Evolutionary conservation across 371 early-diverging fungal species (phyloP).

Genomic region (Mucor piriformis): DNA sequence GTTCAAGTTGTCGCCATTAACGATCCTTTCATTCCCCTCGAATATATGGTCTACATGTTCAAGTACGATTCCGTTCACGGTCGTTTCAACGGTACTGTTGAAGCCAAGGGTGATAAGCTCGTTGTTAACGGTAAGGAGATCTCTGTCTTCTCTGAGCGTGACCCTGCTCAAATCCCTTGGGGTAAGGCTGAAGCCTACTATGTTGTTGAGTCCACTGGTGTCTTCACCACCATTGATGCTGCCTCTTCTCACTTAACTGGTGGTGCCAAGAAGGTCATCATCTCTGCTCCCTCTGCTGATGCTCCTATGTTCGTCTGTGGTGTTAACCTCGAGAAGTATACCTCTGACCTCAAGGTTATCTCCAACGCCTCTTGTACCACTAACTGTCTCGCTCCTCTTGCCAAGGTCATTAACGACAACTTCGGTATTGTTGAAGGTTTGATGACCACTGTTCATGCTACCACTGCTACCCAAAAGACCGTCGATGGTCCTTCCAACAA

Average conservation of each 20-base stretch:
- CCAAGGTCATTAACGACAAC: constrained; percentile 96
- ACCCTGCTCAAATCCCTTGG: constrained; percentile 94
- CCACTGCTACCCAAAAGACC: constrained; percentile 99
- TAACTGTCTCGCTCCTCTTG: constrained; percentile 99
- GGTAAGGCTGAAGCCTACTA: constrained; percentile 86
- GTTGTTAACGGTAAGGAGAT: constrained; percentile 86
- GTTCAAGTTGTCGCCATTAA: constrained; percentile 96
- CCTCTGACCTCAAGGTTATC: constrained; percentile 82
- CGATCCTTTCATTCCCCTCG: constrained; percentile 97
- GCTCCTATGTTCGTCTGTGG: constrained; percentile 91
- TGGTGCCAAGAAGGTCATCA: constrained; percentile 98
- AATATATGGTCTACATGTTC: constrained; percentile 97
- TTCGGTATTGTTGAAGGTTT: constrained; percentile 86
- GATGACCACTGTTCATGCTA: constrained; percentile 99
- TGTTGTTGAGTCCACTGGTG: constrained; percentile 64
- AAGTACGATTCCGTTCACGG: constrained; percentile 99
- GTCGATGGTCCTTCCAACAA: constrained; percentile 98
- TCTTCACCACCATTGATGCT: constrained; percentile 94
- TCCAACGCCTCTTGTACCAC: constrained; percentile 99
- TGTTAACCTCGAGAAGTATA: constrained; percentile 96
- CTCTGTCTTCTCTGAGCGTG: constrained; percentile 69
- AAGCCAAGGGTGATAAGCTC: constrained; percentile 81
- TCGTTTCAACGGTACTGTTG: constrained; percentile 80
- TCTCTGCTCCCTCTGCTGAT: constrained; percentile 96
- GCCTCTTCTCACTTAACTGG: constrained; percentile 84